Percentiles rank a stretch among this genome's conserved stretches.
Evolutionary conservation across 495 filamentous ascomycete genomes (phyloP).

Genomic region (Wilcoxina mikolae): DNA sequence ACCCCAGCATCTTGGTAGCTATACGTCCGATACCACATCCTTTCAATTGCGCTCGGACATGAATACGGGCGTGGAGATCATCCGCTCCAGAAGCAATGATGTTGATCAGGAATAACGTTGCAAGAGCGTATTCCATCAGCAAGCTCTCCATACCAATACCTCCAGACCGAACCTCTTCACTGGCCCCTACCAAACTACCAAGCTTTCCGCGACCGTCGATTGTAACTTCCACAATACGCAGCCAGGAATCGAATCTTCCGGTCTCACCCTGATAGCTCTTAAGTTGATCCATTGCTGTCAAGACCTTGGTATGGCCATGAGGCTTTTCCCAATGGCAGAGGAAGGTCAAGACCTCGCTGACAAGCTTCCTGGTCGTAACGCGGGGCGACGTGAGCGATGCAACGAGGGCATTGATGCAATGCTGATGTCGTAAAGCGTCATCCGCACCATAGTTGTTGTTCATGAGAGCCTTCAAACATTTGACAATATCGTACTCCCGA

Average conservation of each 20-base stretch:
- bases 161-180: conserved; percentile 90
- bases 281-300: conserved; percentile 83
- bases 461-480: conserved; percentile 92
- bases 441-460: conserved; percentile 99
- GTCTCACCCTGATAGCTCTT: conserved; percentile 84
- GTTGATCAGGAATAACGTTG: conserved; percentile 87
- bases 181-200: conserved; percentile 91
- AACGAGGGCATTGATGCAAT: conserved; percentile 74
- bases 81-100: conserved; percentile 90
- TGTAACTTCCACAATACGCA: conserved; percentile 95
- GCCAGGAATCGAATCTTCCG: conserved; percentile 95
- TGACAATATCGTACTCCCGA: conserved; percentile 92
- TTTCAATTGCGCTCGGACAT: conserved; percentile 91
- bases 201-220: conserved; percentile 96
- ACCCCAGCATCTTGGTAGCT: conserved; percentile 90
- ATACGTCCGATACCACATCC: conserved; percentile 93
- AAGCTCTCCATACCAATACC: conserved; percentile 98
- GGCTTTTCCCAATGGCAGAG: conserved; percentile 83
- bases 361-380: conserved; percentile 81
- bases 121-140: conserved; percentile 96
- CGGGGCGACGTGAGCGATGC: conserved; percentile 78
- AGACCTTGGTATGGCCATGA: conserved; percentile 82
- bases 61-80: conserved; percentile 80
- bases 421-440: conserved; percentile 81
- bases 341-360: conserved; percentile 93